These are phyloP conservation scores for Cyberlindnera japonica DNA, from an alignment of 805 yeast genomes.

Conservation along the genomic window DNA sequence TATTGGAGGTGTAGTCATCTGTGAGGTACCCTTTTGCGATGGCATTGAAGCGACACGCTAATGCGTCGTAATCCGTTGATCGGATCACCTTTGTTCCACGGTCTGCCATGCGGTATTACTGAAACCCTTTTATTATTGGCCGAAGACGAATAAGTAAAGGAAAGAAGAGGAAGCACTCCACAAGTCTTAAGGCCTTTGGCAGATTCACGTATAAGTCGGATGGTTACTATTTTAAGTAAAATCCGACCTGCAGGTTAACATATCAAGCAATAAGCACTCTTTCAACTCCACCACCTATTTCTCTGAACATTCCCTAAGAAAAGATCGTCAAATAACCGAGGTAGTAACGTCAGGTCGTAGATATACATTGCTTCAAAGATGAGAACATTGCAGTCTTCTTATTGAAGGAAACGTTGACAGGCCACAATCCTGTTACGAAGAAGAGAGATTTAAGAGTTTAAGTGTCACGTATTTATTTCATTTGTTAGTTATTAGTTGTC, in stretches of 20 bases:
- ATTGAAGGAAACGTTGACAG: slow-evolving; percentile 47
- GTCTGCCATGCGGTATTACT: background rate
- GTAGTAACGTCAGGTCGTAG: too few relatives aligned
- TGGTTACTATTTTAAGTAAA: too few relatives aligned
- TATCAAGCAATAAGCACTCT: background rate
- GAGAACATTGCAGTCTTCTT: slow-evolving; percentile 77
- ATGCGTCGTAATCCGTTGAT: slow-evolving; percentile 64
- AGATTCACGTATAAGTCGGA: background rate
- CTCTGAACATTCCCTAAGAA: slow-evolving; percentile 2
- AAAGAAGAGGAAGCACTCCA: background rate
- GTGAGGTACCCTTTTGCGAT: slow-evolving; percentile 44
- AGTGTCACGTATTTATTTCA: too few relatives aligned
- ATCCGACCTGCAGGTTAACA: background rate
- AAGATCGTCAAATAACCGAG: too few relatives aligned
- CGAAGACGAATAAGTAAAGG: too few relatives aligned
- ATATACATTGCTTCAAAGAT: slow-evolving; percentile 83
- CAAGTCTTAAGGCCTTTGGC: background rate
- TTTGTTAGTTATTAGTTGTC: too few relatives aligned
- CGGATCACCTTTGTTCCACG: slow-evolving; percentile 15
- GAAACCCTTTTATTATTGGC: too few relatives aligned
- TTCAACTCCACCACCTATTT: slow-evolving; percentile 2
- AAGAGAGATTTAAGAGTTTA: slow-evolving; percentile 25
- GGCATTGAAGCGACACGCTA: slow-evolving; percentile 61
- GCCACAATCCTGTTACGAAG: slow-evolving; percentile 23
- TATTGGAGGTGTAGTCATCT: slow-evolving; percentile 29